phyloP scores from a whole-genome alignment of 306 rosid genomes.

The Prunus fruticosa region DNA sequence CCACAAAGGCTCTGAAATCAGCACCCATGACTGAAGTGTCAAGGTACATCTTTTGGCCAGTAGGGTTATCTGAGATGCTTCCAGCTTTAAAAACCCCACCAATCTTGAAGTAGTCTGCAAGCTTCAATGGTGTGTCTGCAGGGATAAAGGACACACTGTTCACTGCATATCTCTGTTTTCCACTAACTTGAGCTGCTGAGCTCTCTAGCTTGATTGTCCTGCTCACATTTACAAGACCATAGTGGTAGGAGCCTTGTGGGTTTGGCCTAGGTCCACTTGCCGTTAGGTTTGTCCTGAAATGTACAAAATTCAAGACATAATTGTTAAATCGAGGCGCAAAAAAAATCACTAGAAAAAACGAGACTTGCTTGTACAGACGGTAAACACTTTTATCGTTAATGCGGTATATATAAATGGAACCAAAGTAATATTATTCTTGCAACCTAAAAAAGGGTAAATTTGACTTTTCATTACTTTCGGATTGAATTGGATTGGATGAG shows the following conservation, averaged over 20 bases:
- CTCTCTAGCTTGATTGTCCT: conserved; percentile 64
- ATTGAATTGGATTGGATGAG: neutral
- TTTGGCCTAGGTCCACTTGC: conserved; percentile 99
- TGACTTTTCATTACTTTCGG: too few species aligned
- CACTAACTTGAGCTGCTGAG: conserved; percentile 63
- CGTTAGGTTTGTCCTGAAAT: conserved; percentile 75
- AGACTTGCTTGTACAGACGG: neutral
- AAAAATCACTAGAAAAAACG: neutral
- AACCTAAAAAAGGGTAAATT: too few species aligned
- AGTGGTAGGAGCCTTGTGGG: conserved; percentile 96
- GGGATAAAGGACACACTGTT: conserved; percentile 71
- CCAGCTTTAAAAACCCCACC: conserved; percentile 67
- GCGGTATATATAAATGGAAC: too few species aligned
- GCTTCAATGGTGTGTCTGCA: conserved; percentile 78
- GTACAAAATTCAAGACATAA: neutral
- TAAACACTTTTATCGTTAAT: too few species aligned
- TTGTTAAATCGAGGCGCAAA: neutral
- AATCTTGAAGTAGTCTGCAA: conserved; percentile 85
- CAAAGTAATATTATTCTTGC: too few species aligned
- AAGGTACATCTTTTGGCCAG: conserved; percentile 51
- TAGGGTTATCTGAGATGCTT: conserved; percentile 64
- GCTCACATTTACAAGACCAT: conserved; percentile 64
- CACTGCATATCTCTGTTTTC: conserved; percentile 80
- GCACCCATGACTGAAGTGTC: conserved; percentile 91
- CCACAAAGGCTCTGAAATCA: conserved; percentile 71